A percentile compares a stretch with the other conserved stretches of the same genome.
Evolutionary conservation across 2,329 filamentous ascomycete species (phyloP).

Genomic region (Aspergillus carbonarius): DNA sequence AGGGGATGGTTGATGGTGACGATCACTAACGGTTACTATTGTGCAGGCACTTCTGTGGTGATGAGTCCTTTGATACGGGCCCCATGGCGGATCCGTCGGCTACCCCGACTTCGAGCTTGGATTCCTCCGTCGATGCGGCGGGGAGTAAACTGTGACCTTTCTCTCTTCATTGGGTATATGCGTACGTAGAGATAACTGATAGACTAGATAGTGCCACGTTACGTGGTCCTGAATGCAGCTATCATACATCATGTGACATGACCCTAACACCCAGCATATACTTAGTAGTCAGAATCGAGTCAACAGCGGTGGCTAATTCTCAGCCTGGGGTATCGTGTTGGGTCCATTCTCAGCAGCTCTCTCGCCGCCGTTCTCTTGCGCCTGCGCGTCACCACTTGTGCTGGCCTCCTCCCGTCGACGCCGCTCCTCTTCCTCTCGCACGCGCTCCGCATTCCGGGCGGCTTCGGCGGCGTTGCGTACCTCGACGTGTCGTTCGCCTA

Average conservation of each 20-base stretch:
- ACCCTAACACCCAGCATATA: not conserved
- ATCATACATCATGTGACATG: not conserved
- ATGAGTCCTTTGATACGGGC: slow-evolving; percentile 46
- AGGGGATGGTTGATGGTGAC: not conserved
- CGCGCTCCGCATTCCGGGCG: slow-evolving; percentile 30
- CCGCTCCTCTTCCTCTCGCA: slow-evolving; percentile 26
- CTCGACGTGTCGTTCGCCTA: slow-evolving; percentile 61
- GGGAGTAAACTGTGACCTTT: slow-evolving; percentile 23
- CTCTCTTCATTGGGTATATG: too few relatives aligned
- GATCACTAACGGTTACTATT: not conserved
- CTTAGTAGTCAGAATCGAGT: slow-evolving; percentile 3
- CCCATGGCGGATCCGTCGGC: slow-evolving; percentile 29
- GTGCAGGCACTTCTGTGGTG: slow-evolving; percentile 47
- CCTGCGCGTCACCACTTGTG: slow-evolving; percentile 4
- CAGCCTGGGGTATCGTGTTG: slow-evolving; percentile 15
- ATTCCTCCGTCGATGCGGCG: slow-evolving; percentile 1
- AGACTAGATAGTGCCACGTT: slow-evolving; percentile 4
- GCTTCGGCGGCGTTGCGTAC: slow-evolving; percentile 55
- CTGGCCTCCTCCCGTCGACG: slow-evolving; percentile 20
- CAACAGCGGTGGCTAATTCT: slow-evolving; percentile 1
- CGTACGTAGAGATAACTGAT: not conserved
- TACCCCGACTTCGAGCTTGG: slow-evolving; percentile 8
- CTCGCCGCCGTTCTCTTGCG: slow-evolving; percentile 3
- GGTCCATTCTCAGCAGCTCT: slow-evolving; percentile 1
- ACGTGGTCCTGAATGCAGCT: not conserved